Evolutionary conservation across 805 yeast species (phyloP).

Genomic region (Yamadazyma olivae): DNA sequence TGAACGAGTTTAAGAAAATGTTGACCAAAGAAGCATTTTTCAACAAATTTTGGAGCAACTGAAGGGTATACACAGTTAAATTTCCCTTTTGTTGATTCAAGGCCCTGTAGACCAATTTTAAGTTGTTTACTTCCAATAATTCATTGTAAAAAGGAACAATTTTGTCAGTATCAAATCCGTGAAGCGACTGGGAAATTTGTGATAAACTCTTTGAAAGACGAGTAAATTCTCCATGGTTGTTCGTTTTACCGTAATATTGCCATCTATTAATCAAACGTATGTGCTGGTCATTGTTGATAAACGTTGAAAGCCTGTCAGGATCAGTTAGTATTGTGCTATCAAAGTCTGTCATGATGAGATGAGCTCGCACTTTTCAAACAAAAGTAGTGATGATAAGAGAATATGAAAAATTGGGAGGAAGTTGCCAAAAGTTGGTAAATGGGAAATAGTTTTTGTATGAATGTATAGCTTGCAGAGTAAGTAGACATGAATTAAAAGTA

Average conservation of each 20-base stretch:
- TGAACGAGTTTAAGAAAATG: constrained; percentile 62
- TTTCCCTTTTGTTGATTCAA: constrained; percentile 56
- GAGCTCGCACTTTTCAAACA: too few species aligned
- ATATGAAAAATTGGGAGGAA: too few species aligned
- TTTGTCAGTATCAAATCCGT: constrained; percentile 1
- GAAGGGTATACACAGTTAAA: constrained; percentile 59
- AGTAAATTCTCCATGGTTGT: constrained; percentile 6
- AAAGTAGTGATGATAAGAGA: too few species aligned
- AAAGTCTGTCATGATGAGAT: constrained; percentile 5
- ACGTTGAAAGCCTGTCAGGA: neutral
- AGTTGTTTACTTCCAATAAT: constrained; percentile 48
- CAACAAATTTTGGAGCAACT: constrained; percentile 43
- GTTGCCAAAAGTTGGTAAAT: too few species aligned
- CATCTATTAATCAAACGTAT: constrained; percentile 4
- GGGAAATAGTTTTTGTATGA: too few species aligned
- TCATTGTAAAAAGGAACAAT: constrained; percentile 38
- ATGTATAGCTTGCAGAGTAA: too few species aligned
- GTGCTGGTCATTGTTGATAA: constrained; percentile 5
- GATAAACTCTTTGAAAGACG: constrained; percentile 2
- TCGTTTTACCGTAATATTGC: constrained; percentile 8
- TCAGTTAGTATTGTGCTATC: constrained; percentile 3
- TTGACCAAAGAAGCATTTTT: constrained; percentile 28
- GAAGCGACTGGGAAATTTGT: constrained; percentile 3
- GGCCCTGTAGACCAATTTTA: constrained; percentile 66
- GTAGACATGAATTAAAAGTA: too few species aligned